These are phyloP conservation scores for Plasmodium fragile DNA, from an alignment of 169 alveolate species.

Conservation along the genomic window DNA sequence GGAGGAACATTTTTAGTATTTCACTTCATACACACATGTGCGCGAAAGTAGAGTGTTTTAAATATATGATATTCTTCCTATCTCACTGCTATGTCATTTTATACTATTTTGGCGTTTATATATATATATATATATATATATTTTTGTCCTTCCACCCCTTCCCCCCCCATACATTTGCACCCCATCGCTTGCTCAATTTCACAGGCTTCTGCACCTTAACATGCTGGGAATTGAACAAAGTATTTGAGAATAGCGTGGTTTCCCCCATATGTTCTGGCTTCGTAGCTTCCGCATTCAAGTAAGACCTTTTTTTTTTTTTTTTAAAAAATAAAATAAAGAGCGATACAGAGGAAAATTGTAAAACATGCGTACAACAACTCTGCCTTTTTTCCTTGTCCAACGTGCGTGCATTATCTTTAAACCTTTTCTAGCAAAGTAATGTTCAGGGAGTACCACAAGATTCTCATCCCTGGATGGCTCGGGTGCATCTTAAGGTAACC, in stretches of 20 bases:
- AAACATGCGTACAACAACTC: background rate
- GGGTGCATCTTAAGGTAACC: constrained; percentile 58
- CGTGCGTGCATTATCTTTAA: background rate
- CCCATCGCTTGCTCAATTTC: background rate
- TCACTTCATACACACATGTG: background rate
- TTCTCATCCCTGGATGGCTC: constrained; percentile 55
- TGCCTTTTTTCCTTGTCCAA: background rate
- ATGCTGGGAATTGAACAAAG: constrained; percentile 52
- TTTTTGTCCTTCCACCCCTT: background rate
- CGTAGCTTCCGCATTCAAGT: constrained; percentile 49
- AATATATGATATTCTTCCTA: background rate
- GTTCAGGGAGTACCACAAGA: constrained; percentile 35
- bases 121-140: background rate
- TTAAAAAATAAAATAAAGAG: background rate
- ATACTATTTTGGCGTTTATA: background rate
- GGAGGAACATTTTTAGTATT: background rate
- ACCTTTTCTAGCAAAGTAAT: background rate
- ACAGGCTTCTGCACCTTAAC: constrained; percentile 42
- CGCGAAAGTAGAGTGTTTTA: background rate
- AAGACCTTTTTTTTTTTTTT: background rate
- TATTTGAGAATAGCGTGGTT: background rate
- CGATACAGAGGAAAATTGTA: background rate
- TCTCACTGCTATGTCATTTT: background rate
- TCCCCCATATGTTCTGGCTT: constrained; percentile 41
- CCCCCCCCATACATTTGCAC: background rate